Percentiles rank a stretch among this genome's conserved stretches.
Conservation (phyloP, 176 grass and related monocot genomes). For the Themeda triandra region DNA sequence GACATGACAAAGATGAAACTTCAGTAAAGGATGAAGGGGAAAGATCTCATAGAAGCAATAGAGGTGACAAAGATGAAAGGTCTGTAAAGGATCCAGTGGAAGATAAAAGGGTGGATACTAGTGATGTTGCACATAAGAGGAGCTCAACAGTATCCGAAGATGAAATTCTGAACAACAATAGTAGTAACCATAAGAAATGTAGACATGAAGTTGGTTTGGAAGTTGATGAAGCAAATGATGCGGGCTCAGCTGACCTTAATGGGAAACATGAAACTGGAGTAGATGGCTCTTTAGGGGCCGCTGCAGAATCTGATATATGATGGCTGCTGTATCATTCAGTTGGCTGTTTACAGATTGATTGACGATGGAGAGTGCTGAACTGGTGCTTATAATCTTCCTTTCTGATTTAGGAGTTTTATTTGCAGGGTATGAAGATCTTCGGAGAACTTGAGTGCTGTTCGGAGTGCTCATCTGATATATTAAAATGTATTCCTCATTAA, state of each 20-base stretch:
- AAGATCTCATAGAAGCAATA: conserved; percentile 49
- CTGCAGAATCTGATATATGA: conserved; percentile 30
- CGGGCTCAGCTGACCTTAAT: neutral
- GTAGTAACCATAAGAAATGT: conserved; percentile 46
- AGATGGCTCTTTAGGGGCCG: conserved; percentile 18
- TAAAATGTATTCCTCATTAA: conserved; percentile 46
- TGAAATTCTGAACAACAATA: conserved; percentile 47
- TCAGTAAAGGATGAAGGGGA: conserved; percentile 41
- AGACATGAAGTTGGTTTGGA: conserved; percentile 32
- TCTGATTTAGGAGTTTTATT: conserved; percentile 82
- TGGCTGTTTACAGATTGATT: conserved; percentile 22
- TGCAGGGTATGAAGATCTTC: conserved; percentile 70
- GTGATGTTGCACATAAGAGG: conserved; percentile 39
- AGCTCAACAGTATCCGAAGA: conserved; percentile 45
- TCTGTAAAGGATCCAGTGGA: conserved; percentile 48
- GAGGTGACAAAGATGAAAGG: conserved; percentile 49
- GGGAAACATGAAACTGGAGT: conserved; percentile 31
- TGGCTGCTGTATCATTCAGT: conserved; percentile 22
- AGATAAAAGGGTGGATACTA: conserved; percentile 39
- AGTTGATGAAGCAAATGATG: conserved; percentile 36
- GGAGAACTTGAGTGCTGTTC: conserved; percentile 31
- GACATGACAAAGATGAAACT: conserved; percentile 44
- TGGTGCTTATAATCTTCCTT: conserved; percentile 43
- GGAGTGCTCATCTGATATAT: conserved; percentile 36
- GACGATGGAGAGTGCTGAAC: conserved; percentile 41